These are phyloP conservation scores for Vaccinium corymbosum DNA, from an alignment of 148 eudicot genomes.

Conservation along the genomic window DNA sequence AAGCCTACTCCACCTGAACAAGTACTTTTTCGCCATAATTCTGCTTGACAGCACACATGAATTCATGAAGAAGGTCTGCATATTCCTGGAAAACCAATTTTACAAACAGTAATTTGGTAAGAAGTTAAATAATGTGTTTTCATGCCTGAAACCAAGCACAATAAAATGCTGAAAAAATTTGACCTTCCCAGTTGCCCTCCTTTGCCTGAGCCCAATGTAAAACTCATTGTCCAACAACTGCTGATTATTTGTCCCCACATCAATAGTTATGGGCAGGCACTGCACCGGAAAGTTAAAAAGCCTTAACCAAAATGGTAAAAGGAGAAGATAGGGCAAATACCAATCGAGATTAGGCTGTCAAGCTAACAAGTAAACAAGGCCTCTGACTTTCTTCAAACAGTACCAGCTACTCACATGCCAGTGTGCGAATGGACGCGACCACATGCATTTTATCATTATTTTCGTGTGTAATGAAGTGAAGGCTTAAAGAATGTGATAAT, in stretches of 20 bases:
- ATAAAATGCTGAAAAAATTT: neutral
- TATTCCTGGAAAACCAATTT: slow-evolving; percentile 63
- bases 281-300: slow-evolving; percentile 27
- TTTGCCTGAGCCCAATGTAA: slow-evolving; percentile 83
- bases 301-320: slow-evolving; percentile 2
- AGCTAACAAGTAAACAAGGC: slow-evolving; percentile 11
- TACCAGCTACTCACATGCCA: neutral
- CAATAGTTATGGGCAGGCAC: slow-evolving; percentile 94
- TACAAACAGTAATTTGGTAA: slow-evolving; percentile 3
- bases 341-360: neutral
- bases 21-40: slow-evolving; percentile 95
- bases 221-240: slow-evolving; percentile 69
- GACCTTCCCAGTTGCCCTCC: slow-evolving; percentile 90
- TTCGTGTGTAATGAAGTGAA: neutral
- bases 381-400: neutral
- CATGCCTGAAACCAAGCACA: slow-evolving; percentile 4
- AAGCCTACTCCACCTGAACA: slow-evolving; percentile 50
- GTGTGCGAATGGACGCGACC: neutral
- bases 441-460: neutral
- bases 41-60: slow-evolving; percentile 89
- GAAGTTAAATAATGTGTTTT: neutral
- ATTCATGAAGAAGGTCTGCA: slow-evolving; percentile 73
- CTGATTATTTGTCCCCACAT: slow-evolving; percentile 92
- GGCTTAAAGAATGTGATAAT: neutral
- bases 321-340: neutral